Evolutionary conservation across 2,329 filamentous ascomycete species (phyloP), one percentile per base, ranked within the genome.

Genomic region (Stagonosporopsis rhizophila): DNA sequence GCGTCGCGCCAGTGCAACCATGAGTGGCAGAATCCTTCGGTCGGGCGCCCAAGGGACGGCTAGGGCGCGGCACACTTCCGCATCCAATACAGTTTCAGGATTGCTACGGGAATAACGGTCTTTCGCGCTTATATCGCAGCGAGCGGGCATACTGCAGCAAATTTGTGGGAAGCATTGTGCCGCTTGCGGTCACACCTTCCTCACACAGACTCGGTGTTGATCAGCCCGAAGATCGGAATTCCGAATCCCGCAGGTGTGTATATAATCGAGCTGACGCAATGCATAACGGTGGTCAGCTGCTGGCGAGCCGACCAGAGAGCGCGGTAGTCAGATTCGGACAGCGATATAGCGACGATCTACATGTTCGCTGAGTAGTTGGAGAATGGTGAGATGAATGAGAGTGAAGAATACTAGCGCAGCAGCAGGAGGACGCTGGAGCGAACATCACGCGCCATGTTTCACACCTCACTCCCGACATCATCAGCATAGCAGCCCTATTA

Each of bases 1-100:
- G 53, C 47, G 47, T 51, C 42, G 53, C 53, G 53, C 53, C 47
- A 56, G 38, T 52, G 53, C 38, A 27, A 51, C 47, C 47, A 38
- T 46, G 47, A 46, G 35, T 41, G 30, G 41, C 47, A 47, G 42
- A 44, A 56, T 56, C 53, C 53, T 47, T 56, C 44, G 37, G 19
- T 41, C 25, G 28, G 46, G 35, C 41, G 17, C 22, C n/a, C 34
- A 41, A 45, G 35, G 46, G 53, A 38, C 37, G 34, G 30, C 37
- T 35, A 47, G 44, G 30, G 47, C 38, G 47, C 53, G 53, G 53
- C 44, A 42, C 37, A 35, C 53, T 52, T 56, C 42, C 47, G 53
- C 47, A 22, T 38, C 23, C 37, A 44, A 30, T 40, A 37, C 11
- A 17, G 23, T 47, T 37, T 30, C 41, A 23, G 22, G 5, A 37